These are phyloP conservation scores for Candida sakaeoensis DNA, from an alignment of 805 yeast species.

Conservation along the genomic window DNA sequence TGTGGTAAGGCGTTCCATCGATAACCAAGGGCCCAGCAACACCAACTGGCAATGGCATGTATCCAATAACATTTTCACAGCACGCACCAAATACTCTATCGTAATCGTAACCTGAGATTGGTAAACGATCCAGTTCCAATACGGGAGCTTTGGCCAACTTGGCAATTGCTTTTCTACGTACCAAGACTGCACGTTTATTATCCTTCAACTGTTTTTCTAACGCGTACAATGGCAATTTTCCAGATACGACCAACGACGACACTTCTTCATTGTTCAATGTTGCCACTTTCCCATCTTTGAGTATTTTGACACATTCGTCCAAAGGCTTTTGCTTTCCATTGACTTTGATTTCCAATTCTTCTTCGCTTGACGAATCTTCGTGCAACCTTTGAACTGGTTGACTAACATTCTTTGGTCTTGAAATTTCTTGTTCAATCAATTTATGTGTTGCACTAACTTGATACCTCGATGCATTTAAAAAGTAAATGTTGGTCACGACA, in stretches of 20 bases:
- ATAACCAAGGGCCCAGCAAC: conserved; percentile 94
- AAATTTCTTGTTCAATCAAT: conserved; percentile 37
- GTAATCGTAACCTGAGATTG: conserved; percentile 81
- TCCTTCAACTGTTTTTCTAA: conserved; percentile 88
- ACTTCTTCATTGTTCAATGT: conserved; percentile 71
- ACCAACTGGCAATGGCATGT: conserved; percentile 94
- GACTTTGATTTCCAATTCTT: conserved; percentile 24
- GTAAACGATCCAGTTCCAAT: conserved; percentile 66
- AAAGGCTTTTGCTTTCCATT: conserved; percentile 39
- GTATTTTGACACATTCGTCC: conserved; percentile 58
- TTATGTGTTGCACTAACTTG: conserved; percentile 46
- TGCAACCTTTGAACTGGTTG: conserved; percentile 28
- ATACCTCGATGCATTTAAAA: conserved; percentile 79
- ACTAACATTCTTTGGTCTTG: conserved; percentile 24
- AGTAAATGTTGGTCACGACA: conserved; percentile 75
- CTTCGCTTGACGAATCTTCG: conserved; percentile 20
- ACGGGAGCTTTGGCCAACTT: conserved; percentile 78
- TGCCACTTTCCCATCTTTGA: conserved; percentile 70
- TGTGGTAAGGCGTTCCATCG: conserved; percentile 83
- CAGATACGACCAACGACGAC: conserved; percentile 61
- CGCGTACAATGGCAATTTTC: conserved; percentile 88
- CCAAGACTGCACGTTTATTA: conserved; percentile 86
- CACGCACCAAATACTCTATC: conserved; percentile 98
- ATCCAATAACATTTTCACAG: conserved; percentile 98
- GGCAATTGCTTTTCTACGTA: conserved; percentile 92